These are phyloP conservation scores for Leptographium wingfieldii DNA, from an alignment of 2,329 filamentous ascomycete genomes.

Conservation along the genomic window DNA sequence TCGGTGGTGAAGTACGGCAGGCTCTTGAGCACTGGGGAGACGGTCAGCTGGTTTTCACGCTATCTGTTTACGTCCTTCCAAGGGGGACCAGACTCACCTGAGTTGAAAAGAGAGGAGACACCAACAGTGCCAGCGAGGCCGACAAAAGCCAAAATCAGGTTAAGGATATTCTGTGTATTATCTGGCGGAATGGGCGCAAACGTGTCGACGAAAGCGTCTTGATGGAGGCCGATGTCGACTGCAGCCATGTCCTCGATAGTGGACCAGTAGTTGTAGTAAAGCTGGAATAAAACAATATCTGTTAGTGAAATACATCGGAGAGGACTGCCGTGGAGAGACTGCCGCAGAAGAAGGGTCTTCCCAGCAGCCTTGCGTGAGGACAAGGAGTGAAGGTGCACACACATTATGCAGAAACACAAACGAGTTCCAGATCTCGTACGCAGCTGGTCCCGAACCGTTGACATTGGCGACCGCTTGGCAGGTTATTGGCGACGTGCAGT, in stretches of 20 bases:
- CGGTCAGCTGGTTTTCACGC: no score
- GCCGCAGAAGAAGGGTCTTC: no score
- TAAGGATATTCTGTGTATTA: neutral
- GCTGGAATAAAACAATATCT: neutral
- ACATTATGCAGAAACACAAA: conserved; percentile 8
- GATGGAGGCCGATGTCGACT: neutral
- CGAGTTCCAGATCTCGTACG: conserved; percentile 13
- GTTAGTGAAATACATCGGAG: no score
- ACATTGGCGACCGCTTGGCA: neutral
- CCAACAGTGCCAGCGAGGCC: neutral
- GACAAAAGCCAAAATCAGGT: neutral
- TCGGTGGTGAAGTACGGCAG: neutral
- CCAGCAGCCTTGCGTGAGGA: no score
- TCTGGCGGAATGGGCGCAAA: conserved; percentile 5
- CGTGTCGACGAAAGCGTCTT: neutral
- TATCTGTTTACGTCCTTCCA: no score
- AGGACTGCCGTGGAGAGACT: no score
- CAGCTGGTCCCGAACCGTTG: conserved; percentile 10
- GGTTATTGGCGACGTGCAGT: conserved; percentile 4
- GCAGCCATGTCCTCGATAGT: conserved; percentile 7
- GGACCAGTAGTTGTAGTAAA: conserved; percentile 9
- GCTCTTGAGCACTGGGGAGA: neutral
- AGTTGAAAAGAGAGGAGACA: neutral
- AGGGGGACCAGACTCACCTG: neutral
- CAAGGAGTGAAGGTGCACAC: neutral